Conservation (phyloP, 2,329 filamentous ascomycete species). For the Pestalotiopsis sp. region DNA sequence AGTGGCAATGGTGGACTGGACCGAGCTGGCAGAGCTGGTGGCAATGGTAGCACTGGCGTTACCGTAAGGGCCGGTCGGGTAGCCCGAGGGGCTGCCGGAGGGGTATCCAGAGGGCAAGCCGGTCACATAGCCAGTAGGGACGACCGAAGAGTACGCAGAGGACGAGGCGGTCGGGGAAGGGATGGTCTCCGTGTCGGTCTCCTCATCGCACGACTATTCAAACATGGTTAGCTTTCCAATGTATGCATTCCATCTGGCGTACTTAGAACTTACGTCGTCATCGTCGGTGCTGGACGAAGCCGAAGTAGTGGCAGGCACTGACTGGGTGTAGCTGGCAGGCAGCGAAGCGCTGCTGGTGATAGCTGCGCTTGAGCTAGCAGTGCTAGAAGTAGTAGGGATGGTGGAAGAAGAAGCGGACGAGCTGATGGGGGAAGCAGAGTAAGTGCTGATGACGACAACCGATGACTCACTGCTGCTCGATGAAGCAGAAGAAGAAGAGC, state of each 20-base stretch:
- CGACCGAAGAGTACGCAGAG: neutral
- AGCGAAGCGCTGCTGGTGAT: constrained; percentile 1
- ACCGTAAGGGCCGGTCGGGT: neutral
- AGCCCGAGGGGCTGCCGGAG: neutral
- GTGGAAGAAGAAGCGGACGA: neutral
- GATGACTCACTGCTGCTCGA: neutral
- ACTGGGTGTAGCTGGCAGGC: neutral
- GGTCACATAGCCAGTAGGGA: neutral
- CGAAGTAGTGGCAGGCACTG: neutral
- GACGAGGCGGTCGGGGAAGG: neutral
- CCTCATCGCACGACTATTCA: neutral
- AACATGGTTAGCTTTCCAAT: neutral
- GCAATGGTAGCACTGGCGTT: neutral
- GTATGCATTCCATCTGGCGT: neutral
- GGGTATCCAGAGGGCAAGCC: neutral
- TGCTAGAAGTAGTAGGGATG: neutral
- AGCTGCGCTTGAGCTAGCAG: constrained; percentile 7
- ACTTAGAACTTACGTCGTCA: neutral
- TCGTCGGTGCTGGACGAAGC: neutral
- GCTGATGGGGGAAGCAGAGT: neutral
- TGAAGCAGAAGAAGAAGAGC: neutral
- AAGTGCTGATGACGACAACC: neutral
- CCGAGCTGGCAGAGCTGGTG: neutral
- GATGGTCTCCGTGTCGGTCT: neutral
- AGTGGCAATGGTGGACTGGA: constrained; percentile 18